Base-by-base conservation (phyloP, 495 filamentous ascomycete genomes). In the Tuber calosporum region DNA sequence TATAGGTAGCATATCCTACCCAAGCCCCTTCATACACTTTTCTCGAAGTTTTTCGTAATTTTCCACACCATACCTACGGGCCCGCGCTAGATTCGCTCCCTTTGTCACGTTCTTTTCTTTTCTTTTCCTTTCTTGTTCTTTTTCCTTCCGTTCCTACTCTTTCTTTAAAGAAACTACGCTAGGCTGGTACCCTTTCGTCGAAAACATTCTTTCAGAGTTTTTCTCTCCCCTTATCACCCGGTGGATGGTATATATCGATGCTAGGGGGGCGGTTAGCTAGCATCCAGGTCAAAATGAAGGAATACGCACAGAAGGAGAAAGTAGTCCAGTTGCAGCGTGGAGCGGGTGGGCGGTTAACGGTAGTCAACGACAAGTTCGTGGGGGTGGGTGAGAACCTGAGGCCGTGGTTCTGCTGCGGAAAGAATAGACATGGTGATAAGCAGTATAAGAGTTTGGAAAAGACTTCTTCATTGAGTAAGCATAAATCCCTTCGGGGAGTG, bases 91-190 rank as follows among this genome's bases (percentile, higher is more conserved):
- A 30, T 62, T 62, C n/a, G 53, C 53, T 6, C n/a, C 4, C 13
- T 73, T n/a, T 11, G 58, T 68, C 62, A 73, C 71, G 40, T 68
- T 73, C 71, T 22, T 73, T 73, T 38, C 66, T 22, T 73, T 73
- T 13, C 22, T 43, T 45, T 38, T 19, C 48, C 48, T 48, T 39
- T 26, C 26, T 13, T 43, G n/a, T 72, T 30, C 15, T 43, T 68
- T 42, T 20, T 26, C 26, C 66, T 53, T 15, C 38, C 9, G 40
- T 69, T 26, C 36, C 20, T 73, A 41, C 26, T 30, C 66, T 73
- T 39, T 69, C 42, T 34, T 73, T 40, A 73, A 39, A 15, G 39
- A 36, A n/a, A n/a, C 42, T 67, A 1, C n/a, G n/a, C n/a, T 58
- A 11, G 53, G n/a, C 53, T 30, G 53, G 53, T 11, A 58, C n/a